These are phyloP conservation scores for Rhynchosporium graminicola DNA, from an alignment of 2,329 filamentous ascomycete genomes.

Conservation along the genomic window DNA sequence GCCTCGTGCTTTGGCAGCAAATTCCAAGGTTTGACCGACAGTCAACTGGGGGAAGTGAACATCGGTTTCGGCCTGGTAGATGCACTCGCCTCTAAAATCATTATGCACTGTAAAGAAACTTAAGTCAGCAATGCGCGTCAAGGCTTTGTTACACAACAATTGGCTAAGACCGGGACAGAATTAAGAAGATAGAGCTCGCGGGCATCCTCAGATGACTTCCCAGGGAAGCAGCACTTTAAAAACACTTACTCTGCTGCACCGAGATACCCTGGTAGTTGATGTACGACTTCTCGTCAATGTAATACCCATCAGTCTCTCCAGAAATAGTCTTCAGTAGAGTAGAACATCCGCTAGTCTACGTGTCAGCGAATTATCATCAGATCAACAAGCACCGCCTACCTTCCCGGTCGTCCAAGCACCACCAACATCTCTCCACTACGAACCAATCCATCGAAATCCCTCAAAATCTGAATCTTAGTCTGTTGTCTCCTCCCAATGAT, in stretches of 20 bases:
- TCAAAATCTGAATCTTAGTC: slow-evolving; percentile 58
- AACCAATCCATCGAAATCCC: slow-evolving; percentile 64
- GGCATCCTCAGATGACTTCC: no score
- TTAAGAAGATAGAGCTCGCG: no score
- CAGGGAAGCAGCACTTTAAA: no score
- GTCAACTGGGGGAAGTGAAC: slow-evolving; percentile 78
- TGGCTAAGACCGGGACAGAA: no score
- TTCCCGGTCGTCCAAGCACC: slow-evolving; percentile 65
- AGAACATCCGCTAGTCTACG: slow-evolving; percentile 55
- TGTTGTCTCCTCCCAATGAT: slow-evolving; percentile 53
- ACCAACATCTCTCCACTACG: slow-evolving; percentile 67
- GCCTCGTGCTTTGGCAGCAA: slow-evolving; percentile 67
- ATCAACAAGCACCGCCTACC: neutral
- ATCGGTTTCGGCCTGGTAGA: slow-evolving; percentile 77
- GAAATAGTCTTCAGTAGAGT: slow-evolving; percentile 62
- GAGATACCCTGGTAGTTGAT: slow-evolving; percentile 63
- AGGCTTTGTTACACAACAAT: no score
- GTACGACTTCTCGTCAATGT: slow-evolving; percentile 50
- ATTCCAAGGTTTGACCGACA: slow-evolving; percentile 71
- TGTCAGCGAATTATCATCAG: neutral
- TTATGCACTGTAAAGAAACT: slow-evolving; percentile 44
- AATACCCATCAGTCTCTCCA: slow-evolving; percentile 57
- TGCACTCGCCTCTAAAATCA: slow-evolving; percentile 64
- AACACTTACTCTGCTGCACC: slow-evolving; percentile 42
- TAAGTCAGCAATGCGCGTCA: no score